Percentiles rank a stretch among this genome's conserved stretches.
Evolutionary conservation across 345 rosid species (phyloP).

Genomic region (Crucihimalaya himalaica): DNA sequence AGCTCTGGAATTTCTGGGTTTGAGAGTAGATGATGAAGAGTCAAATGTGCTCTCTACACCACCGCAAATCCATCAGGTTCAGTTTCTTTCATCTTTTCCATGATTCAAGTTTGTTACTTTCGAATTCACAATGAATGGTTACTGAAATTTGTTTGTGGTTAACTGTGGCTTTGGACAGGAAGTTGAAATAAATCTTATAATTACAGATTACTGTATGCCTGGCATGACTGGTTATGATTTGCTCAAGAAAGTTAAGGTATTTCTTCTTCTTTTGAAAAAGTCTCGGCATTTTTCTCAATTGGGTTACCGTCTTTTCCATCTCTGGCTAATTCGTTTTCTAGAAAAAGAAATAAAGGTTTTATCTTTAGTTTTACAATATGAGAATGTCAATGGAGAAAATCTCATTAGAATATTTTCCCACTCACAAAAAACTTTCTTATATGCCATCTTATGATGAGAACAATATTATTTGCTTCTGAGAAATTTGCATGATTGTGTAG

Average conservation of each 20-base stretch:
- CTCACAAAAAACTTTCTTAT: background rate
- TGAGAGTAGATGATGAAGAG: constrained; percentile 47
- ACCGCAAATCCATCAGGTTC: constrained; percentile 37
- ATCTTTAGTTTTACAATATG: background rate
- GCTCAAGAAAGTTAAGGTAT: constrained; percentile 77
- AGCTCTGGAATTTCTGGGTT: constrained; percentile 83
- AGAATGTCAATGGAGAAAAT: constrained; percentile 33
- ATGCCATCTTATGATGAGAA: background rate
- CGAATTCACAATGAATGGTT: background rate
- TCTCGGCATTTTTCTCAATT: background rate
- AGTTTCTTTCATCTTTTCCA: background rate
- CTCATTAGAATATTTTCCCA: constrained; percentile 32
- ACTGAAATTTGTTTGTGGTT: background rate
- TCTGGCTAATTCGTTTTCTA: constrained; percentile 31
- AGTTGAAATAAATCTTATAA: constrained; percentile 66
- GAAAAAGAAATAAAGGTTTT: constrained; percentile 23
- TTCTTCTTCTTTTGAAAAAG: background rate
- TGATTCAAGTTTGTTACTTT: background rate
- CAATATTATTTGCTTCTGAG: constrained; percentile 10
- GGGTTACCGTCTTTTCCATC: constrained; percentile 36
- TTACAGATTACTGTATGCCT: constrained; percentile 97
- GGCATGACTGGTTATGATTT: constrained; percentile 98
- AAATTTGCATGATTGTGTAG: constrained; percentile 39
- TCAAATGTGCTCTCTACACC: constrained; percentile 44
- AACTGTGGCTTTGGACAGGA: constrained; percentile 35